These are phyloP conservation scores for Viola pubescens DNA, from an alignment of 441 rosid species.

Conservation along the genomic window DNA sequence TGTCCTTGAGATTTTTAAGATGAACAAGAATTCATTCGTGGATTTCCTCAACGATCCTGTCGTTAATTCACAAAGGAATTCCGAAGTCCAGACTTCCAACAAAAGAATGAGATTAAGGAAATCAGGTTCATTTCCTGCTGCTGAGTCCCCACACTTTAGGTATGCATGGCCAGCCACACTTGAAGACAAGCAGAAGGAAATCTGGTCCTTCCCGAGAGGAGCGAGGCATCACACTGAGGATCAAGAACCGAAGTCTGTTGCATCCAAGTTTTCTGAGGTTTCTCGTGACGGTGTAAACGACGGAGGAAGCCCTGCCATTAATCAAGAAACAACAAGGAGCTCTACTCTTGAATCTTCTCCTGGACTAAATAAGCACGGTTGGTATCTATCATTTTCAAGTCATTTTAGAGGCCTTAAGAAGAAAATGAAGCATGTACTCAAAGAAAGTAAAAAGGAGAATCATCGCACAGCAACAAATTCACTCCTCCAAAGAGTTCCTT, in stretches of 20 bases:
- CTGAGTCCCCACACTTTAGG: conserved; percentile 24
- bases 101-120: conserved; percentile 34
- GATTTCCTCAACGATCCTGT: conserved; percentile 42
- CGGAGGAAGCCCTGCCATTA: conserved; percentile 7
- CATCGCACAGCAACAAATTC: background rate
- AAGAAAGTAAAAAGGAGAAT: conserved; percentile 33
- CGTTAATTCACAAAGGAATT: conserved; percentile 22
- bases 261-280: conserved; percentile 17
- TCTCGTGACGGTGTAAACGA: conserved; percentile 7
- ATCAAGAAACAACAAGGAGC: conserved; percentile 16
- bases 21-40: conserved; percentile 45
- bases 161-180: conserved; percentile 41
- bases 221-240: conserved; percentile 20
- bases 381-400: conserved; percentile 37
- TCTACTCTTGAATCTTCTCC: conserved; percentile 25
- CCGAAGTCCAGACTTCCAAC: conserved; percentile 24
- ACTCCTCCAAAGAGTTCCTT: conserved; percentile 15
- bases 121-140: conserved; percentile 75
- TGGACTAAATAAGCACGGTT: conserved; percentile 30
- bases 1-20: conserved; percentile 45
- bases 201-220: conserved; percentile 45
- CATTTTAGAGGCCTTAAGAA: conserved; percentile 50
- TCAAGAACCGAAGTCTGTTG: conserved; percentile 19
- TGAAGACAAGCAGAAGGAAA: conserved; percentile 63
- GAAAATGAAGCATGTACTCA: conserved; percentile 46